Evolutionary conservation across 345 rosid genomes (phyloP).

Genomic region (Populus nigra): DNA sequence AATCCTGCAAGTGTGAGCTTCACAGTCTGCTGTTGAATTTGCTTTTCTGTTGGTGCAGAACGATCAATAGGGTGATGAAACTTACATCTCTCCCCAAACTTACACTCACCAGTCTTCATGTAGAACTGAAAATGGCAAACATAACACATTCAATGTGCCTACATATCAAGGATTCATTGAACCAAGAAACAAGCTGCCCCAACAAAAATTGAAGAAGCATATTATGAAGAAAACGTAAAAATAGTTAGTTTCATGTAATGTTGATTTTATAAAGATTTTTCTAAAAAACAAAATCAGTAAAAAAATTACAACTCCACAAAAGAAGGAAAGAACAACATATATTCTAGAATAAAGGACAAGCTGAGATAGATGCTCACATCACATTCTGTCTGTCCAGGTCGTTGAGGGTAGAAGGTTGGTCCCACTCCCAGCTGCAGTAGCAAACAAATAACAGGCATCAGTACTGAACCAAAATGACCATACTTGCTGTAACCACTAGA

Average conservation of each 20-base stretch:
- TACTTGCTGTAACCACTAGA: background rate
- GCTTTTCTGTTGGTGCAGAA: slow-evolving; percentile 41
- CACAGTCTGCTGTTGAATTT: slow-evolving; percentile 43
- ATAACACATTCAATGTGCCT: background rate
- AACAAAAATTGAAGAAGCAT: background rate
- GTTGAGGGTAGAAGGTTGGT: slow-evolving; percentile 66
- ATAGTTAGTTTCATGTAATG: background rate
- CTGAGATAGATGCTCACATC: slow-evolving; percentile 49
- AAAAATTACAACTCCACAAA: background rate
- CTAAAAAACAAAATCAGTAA: background rate
- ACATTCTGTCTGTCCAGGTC: slow-evolving; percentile 88
- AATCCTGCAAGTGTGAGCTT: slow-evolving; percentile 93
- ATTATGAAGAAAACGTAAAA: background rate
- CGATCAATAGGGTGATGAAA: slow-evolving; percentile 84
- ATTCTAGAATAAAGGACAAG: background rate
- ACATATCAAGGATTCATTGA: background rate
- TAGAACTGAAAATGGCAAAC: slow-evolving; percentile 49
- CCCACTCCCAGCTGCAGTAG: slow-evolving; percentile 56
- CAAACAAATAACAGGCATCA: slow-evolving; percentile 28
- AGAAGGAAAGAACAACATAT: background rate
- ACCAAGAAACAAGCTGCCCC: background rate
- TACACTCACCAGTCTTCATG: slow-evolving; percentile 93
- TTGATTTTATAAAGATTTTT: background rate
- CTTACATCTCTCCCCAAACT: slow-evolving; percentile 79
- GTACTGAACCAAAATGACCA: slow-evolving; percentile 18